Evolutionary conservation across 2,329 filamentous ascomycete species (phyloP), one percentile per base, ranked within the genome.

Genomic region (Helotiales sp.): DNA sequence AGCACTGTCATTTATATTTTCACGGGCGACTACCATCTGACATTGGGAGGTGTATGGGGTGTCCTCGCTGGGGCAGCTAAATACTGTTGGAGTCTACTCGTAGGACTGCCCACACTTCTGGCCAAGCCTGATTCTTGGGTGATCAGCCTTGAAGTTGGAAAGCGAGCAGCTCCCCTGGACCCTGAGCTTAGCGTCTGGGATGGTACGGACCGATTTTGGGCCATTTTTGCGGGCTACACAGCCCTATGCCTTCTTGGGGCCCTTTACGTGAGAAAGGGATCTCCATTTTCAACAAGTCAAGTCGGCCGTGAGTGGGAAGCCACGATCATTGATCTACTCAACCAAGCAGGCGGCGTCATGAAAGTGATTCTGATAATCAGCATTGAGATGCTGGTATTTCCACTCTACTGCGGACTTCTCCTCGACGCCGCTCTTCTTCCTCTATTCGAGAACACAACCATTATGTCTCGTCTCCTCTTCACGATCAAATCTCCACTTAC

Each of bases 291-390:
- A 1, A 81, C 81, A 1, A 80, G 83, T 3, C 82, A 82, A 64
- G 79, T 85, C 1, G 82, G 85, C 60, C 86, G 87, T 67, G 86
- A 87, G 34, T 87, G 86, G 84, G 94, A 98, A 78, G 91, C 90
- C 26, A 86, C 89, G 7, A 79, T 97, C 49, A 90, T 95, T 26
- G 95, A 98, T 70, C 85, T 90, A 1, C 84, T 99, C 24, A 90
- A 93, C 70, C 96, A 99, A 83, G 96, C 96, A 57, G 96, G 96
- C 49, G 96, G 96, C 15, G 95, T 99, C 10, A 89, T 97, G 84
- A 99, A 99, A 79, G 96, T 99, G 24, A 97, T 99, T 60, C 82
- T 98, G 68, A 98, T 99, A 75, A 99, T 99, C 72, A 96, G 94
- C 71, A 99, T 99, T 74, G 96, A 99, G 81, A 99, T 99, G 96